Percentiles rank a stretch among this genome's conserved stretches.
Conservation (phyloP, 768 basidiomycete species). For the Leccinum rimulosum region DNA sequence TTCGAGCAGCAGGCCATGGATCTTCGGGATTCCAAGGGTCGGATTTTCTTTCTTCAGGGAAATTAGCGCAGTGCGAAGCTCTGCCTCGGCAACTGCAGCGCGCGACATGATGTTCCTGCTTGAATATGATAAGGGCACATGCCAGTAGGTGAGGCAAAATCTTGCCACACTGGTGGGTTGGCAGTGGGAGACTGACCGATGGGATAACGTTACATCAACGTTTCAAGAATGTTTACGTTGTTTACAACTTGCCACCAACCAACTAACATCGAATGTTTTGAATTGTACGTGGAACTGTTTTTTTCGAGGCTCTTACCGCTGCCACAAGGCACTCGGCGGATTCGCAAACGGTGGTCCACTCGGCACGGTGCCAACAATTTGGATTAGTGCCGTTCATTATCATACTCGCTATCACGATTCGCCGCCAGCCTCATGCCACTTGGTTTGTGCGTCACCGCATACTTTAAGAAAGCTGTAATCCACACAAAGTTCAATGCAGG, state of each 20-base stretch:
- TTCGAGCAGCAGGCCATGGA: constrained; percentile 60
- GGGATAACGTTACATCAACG: neutral
- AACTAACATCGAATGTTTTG: neutral
- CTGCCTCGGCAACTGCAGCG: constrained; percentile 44
- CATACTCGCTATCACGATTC: neutral
- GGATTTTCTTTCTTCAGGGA: constrained; percentile 58
- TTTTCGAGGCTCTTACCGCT: neutral
- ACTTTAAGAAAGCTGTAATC: neutral
- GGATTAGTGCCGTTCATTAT: neutral
- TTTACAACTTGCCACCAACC: neutral
- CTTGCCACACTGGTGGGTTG: no score
- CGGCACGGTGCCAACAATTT: neutral
- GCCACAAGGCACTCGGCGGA: neutral
- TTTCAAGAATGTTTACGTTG: neutral
- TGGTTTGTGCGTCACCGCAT: neutral
- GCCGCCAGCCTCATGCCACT: neutral
- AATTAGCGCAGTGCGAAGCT: constrained; percentile 54
- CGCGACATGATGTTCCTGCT: constrained; percentile 12
- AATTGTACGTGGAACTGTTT: neutral
- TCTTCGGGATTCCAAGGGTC: constrained; percentile 65
- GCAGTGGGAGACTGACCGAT: constrained; percentile 1
- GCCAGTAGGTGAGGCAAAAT: neutral
- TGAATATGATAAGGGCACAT: neutral
- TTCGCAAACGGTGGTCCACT: neutral
- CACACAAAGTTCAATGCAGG: neutral